A percentile compares a stretch with the other conserved stretches of the same genome.
These are phyloP conservation scores for Backusella parvicylindrica DNA, from an alignment of 192 early-diverging fungal species.

Conservation along the genomic window DNA sequence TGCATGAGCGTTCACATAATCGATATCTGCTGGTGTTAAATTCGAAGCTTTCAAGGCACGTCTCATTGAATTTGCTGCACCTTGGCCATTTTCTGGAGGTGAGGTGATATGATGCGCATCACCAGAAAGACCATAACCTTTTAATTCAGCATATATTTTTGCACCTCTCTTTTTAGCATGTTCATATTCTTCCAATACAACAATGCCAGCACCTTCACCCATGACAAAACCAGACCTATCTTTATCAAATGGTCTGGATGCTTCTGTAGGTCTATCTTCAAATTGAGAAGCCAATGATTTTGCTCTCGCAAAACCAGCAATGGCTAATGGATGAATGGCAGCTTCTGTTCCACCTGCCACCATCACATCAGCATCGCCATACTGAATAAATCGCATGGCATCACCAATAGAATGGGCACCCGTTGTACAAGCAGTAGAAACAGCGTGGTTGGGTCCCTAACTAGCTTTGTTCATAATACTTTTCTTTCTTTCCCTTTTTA, in stretches of 20 bases:
- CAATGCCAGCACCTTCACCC: slow-evolving; percentile 84
- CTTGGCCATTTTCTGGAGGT: slow-evolving; percentile 79
- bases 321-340: slow-evolving; percentile 75
- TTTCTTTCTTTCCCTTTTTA: background rate
- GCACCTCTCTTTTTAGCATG: slow-evolving; percentile 87
- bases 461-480: slow-evolving; percentile 5
- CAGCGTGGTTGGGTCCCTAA: slow-evolving; percentile 90
- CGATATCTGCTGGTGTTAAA: slow-evolving; percentile 58
- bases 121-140: slow-evolving; percentile 87
- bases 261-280: slow-evolving; percentile 74
- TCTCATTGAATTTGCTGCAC: slow-evolving; percentile 86
- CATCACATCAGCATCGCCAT: slow-evolving; percentile 94
- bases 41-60: slow-evolving; percentile 66
- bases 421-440: slow-evolving; percentile 93
- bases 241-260: slow-evolving; percentile 89
- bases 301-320: slow-evolving; percentile 86
- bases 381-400: slow-evolving; percentile 89
- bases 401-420: slow-evolving; percentile 95
- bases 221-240: slow-evolving; percentile 92
- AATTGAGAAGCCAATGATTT: slow-evolving; percentile 79
- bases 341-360: slow-evolving; percentile 90
- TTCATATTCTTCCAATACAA: slow-evolving; percentile 88
- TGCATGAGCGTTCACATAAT: slow-evolving; percentile 94
- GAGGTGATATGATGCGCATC: slow-evolving; percentile 95
- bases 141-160: slow-evolving; percentile 83